Conservation (phyloP, 176 grass and related monocot species). For the Raddia guianensis region DNA sequence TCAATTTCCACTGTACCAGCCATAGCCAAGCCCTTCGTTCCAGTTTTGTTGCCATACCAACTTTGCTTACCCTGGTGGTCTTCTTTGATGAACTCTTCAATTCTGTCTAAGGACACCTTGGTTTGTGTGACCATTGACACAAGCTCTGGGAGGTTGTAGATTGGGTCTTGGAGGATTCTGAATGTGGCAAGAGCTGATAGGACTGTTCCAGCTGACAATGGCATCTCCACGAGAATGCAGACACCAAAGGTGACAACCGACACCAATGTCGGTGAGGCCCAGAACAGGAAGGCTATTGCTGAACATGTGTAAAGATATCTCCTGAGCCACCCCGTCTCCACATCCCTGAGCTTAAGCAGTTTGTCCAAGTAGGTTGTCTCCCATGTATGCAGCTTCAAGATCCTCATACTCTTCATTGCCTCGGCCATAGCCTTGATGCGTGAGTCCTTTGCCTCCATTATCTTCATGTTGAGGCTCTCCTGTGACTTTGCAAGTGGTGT, state of each 20-base stretch:
- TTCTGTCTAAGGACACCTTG: conserved; percentile 80
- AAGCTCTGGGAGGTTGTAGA: conserved; percentile 84
- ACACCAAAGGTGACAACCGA: conserved; percentile 76
- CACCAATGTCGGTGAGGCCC: conserved; percentile 78
- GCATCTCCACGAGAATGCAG: conserved; percentile 67
- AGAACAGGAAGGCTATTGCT: conserved; percentile 80
- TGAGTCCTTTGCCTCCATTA: conserved; percentile 89
- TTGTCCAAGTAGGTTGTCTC: conserved; percentile 74
- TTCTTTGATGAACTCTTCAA: conserved; percentile 75
- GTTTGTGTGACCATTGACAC: conserved; percentile 81
- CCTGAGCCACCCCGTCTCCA: conserved; percentile 64
- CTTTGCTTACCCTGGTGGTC: conserved; percentile 53
- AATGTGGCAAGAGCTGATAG: conserved; percentile 83
- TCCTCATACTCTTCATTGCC: conserved; percentile 80
- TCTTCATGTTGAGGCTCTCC: conserved; percentile 64
- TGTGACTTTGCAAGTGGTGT: conserved; percentile 71
- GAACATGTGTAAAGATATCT: conserved; percentile 84
- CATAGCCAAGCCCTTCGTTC: conserved; percentile 12
- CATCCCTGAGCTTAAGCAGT: conserved; percentile 67
- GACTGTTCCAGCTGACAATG: conserved; percentile 67
- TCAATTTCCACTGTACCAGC: conserved; percentile 56
- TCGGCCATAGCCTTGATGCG: conserved; percentile 83
- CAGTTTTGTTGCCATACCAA: neutral
- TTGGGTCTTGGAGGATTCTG: conserved; percentile 90
- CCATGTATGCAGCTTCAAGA: conserved; percentile 93